Base-by-base conservation (phyloP, 805 yeast genomes). In the Saturnispora dispora region DNA sequence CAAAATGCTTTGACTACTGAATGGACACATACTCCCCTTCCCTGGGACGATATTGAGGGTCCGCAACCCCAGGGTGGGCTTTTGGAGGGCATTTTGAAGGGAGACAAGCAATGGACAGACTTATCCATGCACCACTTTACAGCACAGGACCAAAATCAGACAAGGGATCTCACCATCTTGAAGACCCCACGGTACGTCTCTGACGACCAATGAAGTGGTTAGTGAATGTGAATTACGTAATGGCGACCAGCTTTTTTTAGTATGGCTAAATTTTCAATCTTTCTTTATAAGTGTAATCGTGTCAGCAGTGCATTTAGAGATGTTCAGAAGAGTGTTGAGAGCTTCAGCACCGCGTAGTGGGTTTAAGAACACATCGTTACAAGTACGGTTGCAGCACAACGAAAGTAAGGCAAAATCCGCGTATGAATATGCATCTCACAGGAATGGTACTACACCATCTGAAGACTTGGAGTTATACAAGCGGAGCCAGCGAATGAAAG, bases 41-140 rank as follows among this genome's bases (percentile, higher is more conserved):
- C 48, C 10, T 46, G 48, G 48, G 48, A 46, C 32, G 48, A 46
- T 28, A 30, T 46, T n/a, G 48, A 46, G 32, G 28, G 35, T 6
- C 27, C 43, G n/a, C 37, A 11, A 25, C 22, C 48, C 7, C 43
- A 15, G 27, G 44, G 27, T 8, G 36, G 36, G 25, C 46, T 27
- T 25, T 20, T 20, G 22, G 27, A 44, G n/a, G 37, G 18, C 17
- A 20, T 30, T 17, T 27, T 45, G 17, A 45, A 33, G n/a, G 47
- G 47, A 35, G 39, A 32, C 23, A 33, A 32, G 25, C 27, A 36
- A 5, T 40, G 44, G 44, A 23, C 30, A 23, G 44, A 40, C 25
- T n/a, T 40, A 13, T 40, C 44, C 15, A 40, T 40, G 44, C 30
- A 40, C 30, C 44, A 40, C n/a, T 40, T 40, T 27, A 22, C 32